A percentile compares a stretch with the other conserved stretches of the same genome.
These are phyloP conservation scores for Osmanthus fragrans DNA, from an alignment of 257 asterid species.

Conservation along the genomic window DNA sequence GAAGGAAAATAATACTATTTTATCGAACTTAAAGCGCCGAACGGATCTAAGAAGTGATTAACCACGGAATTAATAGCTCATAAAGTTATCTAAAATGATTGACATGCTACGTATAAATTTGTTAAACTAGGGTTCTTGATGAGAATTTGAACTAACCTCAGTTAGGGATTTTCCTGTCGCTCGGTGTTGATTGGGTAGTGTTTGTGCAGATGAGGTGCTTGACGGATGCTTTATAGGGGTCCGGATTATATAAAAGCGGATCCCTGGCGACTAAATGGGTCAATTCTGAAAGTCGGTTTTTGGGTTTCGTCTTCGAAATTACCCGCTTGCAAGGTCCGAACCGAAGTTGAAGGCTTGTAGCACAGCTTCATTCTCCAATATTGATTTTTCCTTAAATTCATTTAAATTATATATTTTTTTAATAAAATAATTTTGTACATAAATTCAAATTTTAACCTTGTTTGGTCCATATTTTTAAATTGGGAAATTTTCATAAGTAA, in stretches of 20 bases:
- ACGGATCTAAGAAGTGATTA: not conserved
- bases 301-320: not conserved
- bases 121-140: conserved; percentile 17
- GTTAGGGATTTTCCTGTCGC: not conserved
- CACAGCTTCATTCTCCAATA: too few species aligned
- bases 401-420: too few species aligned
- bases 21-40: not conserved
- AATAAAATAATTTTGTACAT: too few species aligned
- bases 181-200: not conserved
- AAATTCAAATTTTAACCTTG: too few species aligned
- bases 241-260: not conserved
- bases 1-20: not conserved
- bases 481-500: too few species aligned
- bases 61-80: not conserved
- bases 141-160: conserved; percentile 17
- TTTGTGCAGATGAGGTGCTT: not conserved
- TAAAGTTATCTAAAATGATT: not conserved
- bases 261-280: conserved; percentile 10
- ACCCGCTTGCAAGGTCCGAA: not conserved
- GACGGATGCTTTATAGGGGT: not conserved
- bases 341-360: too few species aligned
- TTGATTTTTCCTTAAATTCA: too few species aligned
- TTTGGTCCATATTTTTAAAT: too few species aligned
- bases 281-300: not conserved
- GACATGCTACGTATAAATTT: not conserved